A percentile compares a stretch with the other conserved stretches of the same genome.
These are phyloP conservation scores for Cladosporium colombiae DNA, from an alignment of 2,329 filamentous ascomycete genomes.

Conservation along the genomic window DNA sequence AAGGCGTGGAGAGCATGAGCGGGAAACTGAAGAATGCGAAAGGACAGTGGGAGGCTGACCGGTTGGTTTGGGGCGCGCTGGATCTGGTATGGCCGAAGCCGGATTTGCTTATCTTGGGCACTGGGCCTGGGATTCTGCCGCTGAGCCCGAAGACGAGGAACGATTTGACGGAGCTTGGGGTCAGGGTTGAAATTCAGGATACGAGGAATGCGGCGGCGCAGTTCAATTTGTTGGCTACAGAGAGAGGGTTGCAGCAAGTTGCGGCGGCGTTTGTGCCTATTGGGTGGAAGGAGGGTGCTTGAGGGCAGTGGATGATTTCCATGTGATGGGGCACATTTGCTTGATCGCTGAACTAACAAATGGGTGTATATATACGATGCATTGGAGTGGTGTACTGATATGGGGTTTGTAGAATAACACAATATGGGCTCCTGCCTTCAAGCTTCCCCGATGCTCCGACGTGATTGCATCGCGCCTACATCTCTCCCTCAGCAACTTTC, in stretches of 20 bases:
- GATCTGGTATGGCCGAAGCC: slow-evolving; percentile 83
- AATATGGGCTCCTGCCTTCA: not conserved
- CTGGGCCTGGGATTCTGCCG: slow-evolving; percentile 74
- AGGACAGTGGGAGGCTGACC: slow-evolving; percentile 76
- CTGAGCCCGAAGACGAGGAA: slow-evolving; percentile 73
- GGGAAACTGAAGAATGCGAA: slow-evolving; percentile 67
- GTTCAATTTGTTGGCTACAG: slow-evolving; percentile 93
- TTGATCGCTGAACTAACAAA: not conserved
- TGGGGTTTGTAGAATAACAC: not conserved
- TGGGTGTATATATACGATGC: not conserved
- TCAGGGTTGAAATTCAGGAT: slow-evolving; percentile 85
- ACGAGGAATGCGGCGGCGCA: slow-evolving; percentile 92
- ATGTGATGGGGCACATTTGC: too few relatives aligned
- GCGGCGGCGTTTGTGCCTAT: slow-evolving; percentile 86
- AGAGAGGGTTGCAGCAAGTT: slow-evolving; percentile 80
- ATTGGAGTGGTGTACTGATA: not conserved
- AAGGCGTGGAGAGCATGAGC: slow-evolving; percentile 37
- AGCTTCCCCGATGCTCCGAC: not conserved
- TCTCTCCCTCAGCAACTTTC: not conserved
- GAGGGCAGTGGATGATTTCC: slow-evolving; percentile 14
- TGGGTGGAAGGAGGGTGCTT: slow-evolving; percentile 68
- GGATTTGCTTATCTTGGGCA: slow-evolving; percentile 89
- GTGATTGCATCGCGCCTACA: not conserved
- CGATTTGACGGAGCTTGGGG: slow-evolving; percentile 73
- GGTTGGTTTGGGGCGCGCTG: slow-evolving; percentile 72